Conservation (phyloP, 345 rosid genomes). For the Corchorus olitorius region DNA sequence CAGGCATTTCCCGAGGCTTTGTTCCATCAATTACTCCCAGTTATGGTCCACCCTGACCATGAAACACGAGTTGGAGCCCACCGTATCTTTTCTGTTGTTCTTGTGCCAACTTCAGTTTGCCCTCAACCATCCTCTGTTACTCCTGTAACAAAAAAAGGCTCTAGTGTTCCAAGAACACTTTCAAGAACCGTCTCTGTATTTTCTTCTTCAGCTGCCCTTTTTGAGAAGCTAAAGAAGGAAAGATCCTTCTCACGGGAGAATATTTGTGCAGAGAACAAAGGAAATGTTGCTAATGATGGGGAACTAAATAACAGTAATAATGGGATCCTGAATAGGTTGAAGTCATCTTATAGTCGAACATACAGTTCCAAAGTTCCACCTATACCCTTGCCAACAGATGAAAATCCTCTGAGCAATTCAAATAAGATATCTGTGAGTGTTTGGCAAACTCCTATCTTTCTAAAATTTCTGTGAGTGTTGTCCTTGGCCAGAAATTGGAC, state of each 20-base stretch:
- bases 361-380: slow-evolving; percentile 34
- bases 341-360: slow-evolving; percentile 54
- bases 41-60: slow-evolving; percentile 95
- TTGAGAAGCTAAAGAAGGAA: slow-evolving; percentile 76
- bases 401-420: slow-evolving; percentile 26
- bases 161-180: slow-evolving; percentile 68
- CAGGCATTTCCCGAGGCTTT: slow-evolving; percentile 96
- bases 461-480: background rate
- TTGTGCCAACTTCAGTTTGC: slow-evolving; percentile 40
- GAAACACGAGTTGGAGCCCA: slow-evolving; percentile 92
- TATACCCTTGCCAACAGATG: slow-evolving; percentile 29
- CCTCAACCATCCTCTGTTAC: slow-evolving; percentile 29
- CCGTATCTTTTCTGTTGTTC: slow-evolving; percentile 63
- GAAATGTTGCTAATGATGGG: slow-evolving; percentile 34
- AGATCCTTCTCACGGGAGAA: slow-evolving; percentile 43
- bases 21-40: slow-evolving; percentile 90
- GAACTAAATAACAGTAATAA: slow-evolving; percentile 37
- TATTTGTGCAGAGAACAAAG: slow-evolving; percentile 38
- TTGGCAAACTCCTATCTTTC: background rate
- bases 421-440: slow-evolving; percentile 52
- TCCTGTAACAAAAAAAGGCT: slow-evolving; percentile 51
- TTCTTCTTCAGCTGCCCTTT: slow-evolving; percentile 98
- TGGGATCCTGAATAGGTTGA: slow-evolving; percentile 54
- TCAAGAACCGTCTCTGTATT: slow-evolving; percentile 95
- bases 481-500: background rate